These are phyloP conservation scores for Hypholoma sublateritium DNA, from an alignment of 768 basidiomycete species.

Conservation along the genomic window DNA sequence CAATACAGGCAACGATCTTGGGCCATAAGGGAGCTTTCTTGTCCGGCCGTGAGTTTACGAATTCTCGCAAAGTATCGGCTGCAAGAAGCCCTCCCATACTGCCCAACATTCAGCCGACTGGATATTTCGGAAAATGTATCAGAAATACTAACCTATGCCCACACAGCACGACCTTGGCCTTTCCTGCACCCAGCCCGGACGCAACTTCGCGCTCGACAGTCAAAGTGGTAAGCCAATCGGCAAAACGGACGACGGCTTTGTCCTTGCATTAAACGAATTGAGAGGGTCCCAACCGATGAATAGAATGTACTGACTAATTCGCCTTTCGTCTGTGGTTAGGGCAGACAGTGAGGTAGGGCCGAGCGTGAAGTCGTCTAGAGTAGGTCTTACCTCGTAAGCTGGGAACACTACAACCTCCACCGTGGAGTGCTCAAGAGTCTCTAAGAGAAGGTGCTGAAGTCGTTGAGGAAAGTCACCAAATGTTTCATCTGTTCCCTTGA, in stretches of 20 bases:
- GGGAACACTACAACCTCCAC: conserved; percentile 86
- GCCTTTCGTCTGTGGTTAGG: conserved; percentile 70
- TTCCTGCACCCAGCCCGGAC: conserved; percentile 73
- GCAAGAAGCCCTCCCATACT: conserved; percentile 94
- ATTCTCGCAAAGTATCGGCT: conserved; percentile 79
- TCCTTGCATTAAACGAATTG: conserved; percentile 40
- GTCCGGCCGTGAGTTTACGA: conserved; percentile 67
- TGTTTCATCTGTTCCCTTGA: conserved; percentile 60
- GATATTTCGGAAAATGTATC: not conserved
- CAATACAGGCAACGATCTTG: conserved; percentile 77
- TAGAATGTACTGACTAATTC: conserved; percentile 61
- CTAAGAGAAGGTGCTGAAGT: conserved; percentile 71
- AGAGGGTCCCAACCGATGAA: not conserved
- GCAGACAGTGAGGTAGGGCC: not conserved
- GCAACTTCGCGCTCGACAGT: conserved; percentile 85
- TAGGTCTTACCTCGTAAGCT: conserved; percentile 70
- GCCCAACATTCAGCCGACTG: conserved; percentile 1
- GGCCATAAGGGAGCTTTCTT: conserved; percentile 79
- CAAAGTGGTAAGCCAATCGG: conserved; percentile 90
- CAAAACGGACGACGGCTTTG: conserved; percentile 80
- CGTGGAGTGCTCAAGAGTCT: conserved; percentile 52
- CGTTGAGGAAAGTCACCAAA: conserved; percentile 80
- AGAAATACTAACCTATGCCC: conserved; percentile 70
- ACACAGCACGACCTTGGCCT: conserved; percentile 81
- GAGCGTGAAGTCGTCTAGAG: conserved; percentile 3